Evolutionary conservation across 805 yeast species (phyloP).

Genomic region (Zygotorulaspora sp.): DNA sequence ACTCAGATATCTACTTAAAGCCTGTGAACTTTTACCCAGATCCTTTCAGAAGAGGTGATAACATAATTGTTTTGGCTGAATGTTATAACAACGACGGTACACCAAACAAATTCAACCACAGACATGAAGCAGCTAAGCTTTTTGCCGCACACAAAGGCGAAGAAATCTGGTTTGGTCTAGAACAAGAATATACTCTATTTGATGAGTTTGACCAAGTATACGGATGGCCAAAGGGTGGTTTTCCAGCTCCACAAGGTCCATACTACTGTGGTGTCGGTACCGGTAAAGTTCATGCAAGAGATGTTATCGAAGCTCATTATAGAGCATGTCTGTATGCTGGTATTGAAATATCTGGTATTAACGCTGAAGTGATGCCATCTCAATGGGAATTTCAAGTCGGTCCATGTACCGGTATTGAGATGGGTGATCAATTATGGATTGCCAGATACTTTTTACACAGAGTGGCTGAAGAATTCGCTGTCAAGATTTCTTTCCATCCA

Average conservation of each 20-base stretch:
- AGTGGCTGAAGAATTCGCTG: constrained; percentile 98
- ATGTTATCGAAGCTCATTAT: constrained; percentile 98
- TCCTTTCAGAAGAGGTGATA: constrained; percentile 97
- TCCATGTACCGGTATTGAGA: constrained; percentile 88
- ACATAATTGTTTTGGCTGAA: constrained; percentile 90
- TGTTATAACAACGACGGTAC: constrained; percentile 99
- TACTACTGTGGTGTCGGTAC: constrained; percentile 99
- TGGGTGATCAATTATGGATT: constrained; percentile 98
- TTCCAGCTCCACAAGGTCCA: constrained; percentile 99
- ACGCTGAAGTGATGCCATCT: constrained; percentile 99
- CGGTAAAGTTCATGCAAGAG: constrained; percentile 97
- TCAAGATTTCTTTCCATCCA: constrained; percentile 98
- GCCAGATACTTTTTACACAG: constrained; percentile 90
- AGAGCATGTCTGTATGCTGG: constrained; percentile 96
- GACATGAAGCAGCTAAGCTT: constrained; percentile 93
- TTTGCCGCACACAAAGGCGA: constrained; percentile 86
- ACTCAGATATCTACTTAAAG: constrained; percentile 90
- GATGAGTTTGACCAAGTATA: constrained; percentile 86
- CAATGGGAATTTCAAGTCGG: constrained; percentile 99
- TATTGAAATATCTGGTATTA: constrained; percentile 86
- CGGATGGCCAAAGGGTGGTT: constrained; percentile 99
- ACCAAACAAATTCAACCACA: constrained; percentile 97
- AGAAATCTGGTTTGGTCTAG: constrained; percentile 95
- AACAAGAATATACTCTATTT: constrained; percentile 96
- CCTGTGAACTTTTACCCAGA: constrained; percentile 95